These are phyloP conservation scores for Erythrobasidium yunnanense DNA, from an alignment of 768 basidiomycete genomes.

Conservation along the genomic window DNA sequence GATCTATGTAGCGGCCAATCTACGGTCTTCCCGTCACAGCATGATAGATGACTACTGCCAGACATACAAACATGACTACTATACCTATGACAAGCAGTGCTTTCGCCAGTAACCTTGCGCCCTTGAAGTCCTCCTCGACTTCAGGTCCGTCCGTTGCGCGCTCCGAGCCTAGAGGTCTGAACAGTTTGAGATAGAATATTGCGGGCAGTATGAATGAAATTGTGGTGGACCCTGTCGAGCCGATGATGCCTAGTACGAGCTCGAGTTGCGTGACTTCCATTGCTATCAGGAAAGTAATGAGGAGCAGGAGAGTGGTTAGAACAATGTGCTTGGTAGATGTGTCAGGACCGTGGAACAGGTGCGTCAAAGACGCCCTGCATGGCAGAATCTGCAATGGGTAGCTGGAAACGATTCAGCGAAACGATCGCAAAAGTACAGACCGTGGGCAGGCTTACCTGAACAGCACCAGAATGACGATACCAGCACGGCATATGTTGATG, in stretches of 20 bases:
- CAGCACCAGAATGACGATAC: conserved; percentile 77
- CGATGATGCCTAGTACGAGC: conserved; percentile 90
- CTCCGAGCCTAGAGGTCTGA: not conserved
- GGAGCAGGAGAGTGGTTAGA: conserved; percentile 47
- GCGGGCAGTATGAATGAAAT: conserved; percentile 68
- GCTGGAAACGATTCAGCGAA: not conserved
- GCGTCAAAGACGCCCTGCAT: conserved; percentile 80
- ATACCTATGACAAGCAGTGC: conserved; percentile 3
- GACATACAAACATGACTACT: conserved; percentile 15
- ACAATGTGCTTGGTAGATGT: conserved; percentile 42
- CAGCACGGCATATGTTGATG: conserved; percentile 82
- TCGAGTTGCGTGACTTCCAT: conserved; percentile 68
- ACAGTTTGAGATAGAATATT: conserved; percentile 23
- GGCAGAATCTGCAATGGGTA: conserved; percentile 89
- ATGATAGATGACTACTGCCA: not conserved
- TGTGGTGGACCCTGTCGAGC: conserved; percentile 89
- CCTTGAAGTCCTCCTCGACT: not conserved
- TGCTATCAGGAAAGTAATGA: conserved; percentile 58
- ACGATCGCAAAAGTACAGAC: not conserved
- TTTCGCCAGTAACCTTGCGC: not conserved
- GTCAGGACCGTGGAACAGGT: conserved; percentile 51
- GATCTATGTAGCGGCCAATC: no score
- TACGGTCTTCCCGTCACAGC: not conserved
- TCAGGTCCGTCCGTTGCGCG: not conserved
- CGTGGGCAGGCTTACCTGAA: conserved; percentile 43